Conservation (phyloP, 2,329 filamentous ascomycete genomes). For the Colletotrichum cereale region DNA sequence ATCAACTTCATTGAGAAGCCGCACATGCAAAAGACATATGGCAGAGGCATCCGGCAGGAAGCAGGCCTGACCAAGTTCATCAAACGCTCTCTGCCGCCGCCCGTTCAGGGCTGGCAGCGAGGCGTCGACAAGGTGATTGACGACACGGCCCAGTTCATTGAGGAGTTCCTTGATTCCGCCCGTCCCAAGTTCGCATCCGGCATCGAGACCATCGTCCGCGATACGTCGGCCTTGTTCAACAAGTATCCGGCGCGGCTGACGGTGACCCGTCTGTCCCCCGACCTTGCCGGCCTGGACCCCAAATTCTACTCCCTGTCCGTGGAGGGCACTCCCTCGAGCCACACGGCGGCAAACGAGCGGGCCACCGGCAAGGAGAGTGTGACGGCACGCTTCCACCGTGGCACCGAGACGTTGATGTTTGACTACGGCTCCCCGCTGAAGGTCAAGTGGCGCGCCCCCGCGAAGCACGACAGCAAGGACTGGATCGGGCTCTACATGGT, state of each 20-base stretch:
- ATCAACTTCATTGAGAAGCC: conserved; percentile 95
- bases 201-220: conserved; percentile 87
- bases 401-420: conserved; percentile 81
- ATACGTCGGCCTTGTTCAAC: conserved; percentile 89
- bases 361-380: conserved; percentile 81
- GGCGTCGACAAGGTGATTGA: conserved; percentile 90
- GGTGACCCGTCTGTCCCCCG: conserved; percentile 82
- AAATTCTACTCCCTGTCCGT: conserved; percentile 85
- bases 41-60: conserved; percentile 83
- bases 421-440: conserved; percentile 92
- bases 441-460: conserved; percentile 90
- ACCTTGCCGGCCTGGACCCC: conserved; percentile 82
- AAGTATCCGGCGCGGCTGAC: conserved; percentile 89
- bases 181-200: conserved; percentile 88
- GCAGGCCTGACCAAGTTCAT: conserved; percentile 94
- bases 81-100: conserved; percentile 85
- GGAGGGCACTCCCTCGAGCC: conserved; percentile 71
- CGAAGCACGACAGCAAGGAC: conserved; percentile 88
- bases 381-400: conserved; percentile 74
- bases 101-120: conserved; percentile 85
- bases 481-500: conserved; percentile 98
- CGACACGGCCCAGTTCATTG: conserved; percentile 88
- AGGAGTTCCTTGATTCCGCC: conserved; percentile 88
- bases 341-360: conserved; percentile 66
- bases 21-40: conserved; percentile 98